Percentiles rank a stretch among this genome's conserved stretches.
Evolutionary conservation across 305 asterid genomes (phyloP).

Genomic region (Solanum aculeatissimum): DNA sequence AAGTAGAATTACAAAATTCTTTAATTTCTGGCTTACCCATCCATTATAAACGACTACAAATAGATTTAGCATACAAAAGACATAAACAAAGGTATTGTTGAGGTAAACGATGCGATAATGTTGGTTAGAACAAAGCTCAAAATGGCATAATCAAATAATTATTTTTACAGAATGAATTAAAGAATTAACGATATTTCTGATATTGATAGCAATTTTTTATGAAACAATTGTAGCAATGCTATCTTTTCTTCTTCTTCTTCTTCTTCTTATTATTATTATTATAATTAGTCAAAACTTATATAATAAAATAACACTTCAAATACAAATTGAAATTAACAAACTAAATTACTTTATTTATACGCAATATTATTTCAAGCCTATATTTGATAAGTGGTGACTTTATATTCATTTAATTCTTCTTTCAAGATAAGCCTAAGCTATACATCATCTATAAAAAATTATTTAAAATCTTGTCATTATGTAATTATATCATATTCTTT

Average conservation of each 20-base stretch:
- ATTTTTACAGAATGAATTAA: background rate
- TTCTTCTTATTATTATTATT: background rate
- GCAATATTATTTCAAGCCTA: background rate
- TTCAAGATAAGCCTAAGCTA: background rate
- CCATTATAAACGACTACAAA: background rate
- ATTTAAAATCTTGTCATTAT: background rate
- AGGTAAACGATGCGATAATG: background rate
- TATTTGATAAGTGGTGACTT: background rate
- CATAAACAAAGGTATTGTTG: background rate
- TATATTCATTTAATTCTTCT: background rate
- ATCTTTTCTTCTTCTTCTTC: too few relatives aligned
- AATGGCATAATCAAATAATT: background rate
- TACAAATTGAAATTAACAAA: background rate
- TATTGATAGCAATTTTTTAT: background rate
- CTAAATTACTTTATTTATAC: background rate
- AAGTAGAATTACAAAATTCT: background rate
- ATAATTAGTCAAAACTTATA: background rate
- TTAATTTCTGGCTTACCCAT: background rate
- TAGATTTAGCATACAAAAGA: background rate
- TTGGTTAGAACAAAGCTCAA: background rate
- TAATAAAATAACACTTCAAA: background rate
- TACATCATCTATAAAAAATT: background rate
- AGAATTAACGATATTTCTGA: too few relatives aligned
- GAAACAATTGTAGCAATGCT: background rate
- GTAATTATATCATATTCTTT: background rate